These are phyloP conservation scores for Eucalyptus marginata DNA, from an alignment of 345 rosid genomes.

Conservation along the genomic window DNA sequence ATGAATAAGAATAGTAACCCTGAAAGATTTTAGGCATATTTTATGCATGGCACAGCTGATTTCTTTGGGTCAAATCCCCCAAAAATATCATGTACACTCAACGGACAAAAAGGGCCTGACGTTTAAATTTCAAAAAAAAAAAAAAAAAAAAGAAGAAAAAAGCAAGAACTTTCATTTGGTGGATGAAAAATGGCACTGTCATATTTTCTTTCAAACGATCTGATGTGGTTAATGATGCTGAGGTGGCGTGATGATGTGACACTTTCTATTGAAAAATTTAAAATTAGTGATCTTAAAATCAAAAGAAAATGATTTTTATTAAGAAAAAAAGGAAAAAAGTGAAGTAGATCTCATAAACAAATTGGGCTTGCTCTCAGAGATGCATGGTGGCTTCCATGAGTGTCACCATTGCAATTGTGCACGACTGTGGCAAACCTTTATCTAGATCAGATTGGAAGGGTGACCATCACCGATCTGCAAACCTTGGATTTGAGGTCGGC, in stretches of 20 bases:
- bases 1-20: neutral
- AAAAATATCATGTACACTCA: neutral
- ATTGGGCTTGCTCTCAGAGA: neutral
- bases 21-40: neutral
- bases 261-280: neutral
- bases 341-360: neutral
- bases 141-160: neutral
- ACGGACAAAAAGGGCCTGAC: neutral
- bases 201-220: neutral
- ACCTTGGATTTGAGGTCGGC: neutral
- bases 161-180: neutral
- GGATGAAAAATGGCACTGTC: neutral
- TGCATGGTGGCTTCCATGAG: neutral
- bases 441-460: neutral
- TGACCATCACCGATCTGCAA: neutral
- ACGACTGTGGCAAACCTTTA: neutral
- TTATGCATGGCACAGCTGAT: neutral
- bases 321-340: neutral
- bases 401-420: neutral
- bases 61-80: neutral
- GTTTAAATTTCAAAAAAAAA: neutral
- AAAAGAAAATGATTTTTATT: neutral
- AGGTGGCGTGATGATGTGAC: neutral
- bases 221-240: neutral
- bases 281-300: neutral